Evolutionary conservation across 805 yeast species (phyloP).

Genomic region (Candida dendrica): DNA sequence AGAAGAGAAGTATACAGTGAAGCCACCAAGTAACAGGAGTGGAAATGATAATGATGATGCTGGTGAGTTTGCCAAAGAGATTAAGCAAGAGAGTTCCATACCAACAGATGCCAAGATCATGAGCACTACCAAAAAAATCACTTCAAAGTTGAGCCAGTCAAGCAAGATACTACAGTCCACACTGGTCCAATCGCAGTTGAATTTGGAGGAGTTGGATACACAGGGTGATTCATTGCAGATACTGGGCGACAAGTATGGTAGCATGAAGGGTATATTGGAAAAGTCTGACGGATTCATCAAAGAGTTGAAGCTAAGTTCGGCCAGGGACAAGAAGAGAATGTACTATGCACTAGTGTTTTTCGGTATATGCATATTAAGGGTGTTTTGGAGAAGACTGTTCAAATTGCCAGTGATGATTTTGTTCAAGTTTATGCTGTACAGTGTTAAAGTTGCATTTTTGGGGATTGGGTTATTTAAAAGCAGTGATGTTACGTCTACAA

Average conservation of each 20-base stretch:
- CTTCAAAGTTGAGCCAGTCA: slow-evolving; percentile 16
- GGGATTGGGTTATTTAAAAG: slow-evolving; percentile 8
- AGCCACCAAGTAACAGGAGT: not conserved
- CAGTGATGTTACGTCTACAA: not conserved
- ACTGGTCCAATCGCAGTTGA: slow-evolving; percentile 18
- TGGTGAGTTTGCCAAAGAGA: not conserved
- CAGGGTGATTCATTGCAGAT: slow-evolving; percentile 14
- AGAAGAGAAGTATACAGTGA: slow-evolving; percentile 3
- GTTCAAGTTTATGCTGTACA: slow-evolving; percentile 6
- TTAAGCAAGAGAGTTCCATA: not conserved
- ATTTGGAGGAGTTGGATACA: slow-evolving; percentile 17
- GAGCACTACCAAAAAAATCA: slow-evolving; percentile 19
- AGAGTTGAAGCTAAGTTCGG: slow-evolving; percentile 17
- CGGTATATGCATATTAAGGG: slow-evolving; percentile 11
- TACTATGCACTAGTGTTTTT: slow-evolving; percentile 16
- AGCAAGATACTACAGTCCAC: slow-evolving; percentile 18
- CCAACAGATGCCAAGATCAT: slow-evolving; percentile 16
- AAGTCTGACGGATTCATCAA: slow-evolving; percentile 18
- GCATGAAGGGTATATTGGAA: slow-evolving; percentile 12
- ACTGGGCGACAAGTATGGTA: slow-evolving; percentile 13
- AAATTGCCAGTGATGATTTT: slow-evolving; percentile 13
- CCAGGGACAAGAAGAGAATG: slow-evolving; percentile 17
- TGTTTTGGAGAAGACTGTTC: slow-evolving; percentile 16
- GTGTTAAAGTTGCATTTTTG: slow-evolving; percentile 5
- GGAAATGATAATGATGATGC: not conserved